Evolutionary conservation across 805 yeast species (phyloP), one percentile per base, ranked within the genome.

Genomic region (Wickerhamiella australiensis): DNA sequence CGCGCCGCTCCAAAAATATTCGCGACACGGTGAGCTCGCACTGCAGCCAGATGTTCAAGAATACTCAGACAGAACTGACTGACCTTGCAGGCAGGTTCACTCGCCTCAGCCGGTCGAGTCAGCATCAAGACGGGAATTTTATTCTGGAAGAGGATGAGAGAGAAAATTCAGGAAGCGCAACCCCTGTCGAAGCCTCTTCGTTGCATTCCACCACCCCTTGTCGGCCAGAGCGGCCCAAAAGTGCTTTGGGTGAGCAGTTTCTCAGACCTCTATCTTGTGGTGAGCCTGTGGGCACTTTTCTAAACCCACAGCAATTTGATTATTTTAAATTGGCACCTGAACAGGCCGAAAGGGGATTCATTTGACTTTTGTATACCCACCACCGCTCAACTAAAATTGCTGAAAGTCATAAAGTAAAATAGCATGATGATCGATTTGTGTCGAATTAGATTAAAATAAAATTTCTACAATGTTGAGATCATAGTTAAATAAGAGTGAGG

Each of bases 401-500:
- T n/a, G n/a, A n/a, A n/a, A n/a, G n/a, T n/a, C n/a, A n/a, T n/a
- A n/a, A n/a, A n/a, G n/a, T n/a, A n/a, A n/a, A n/a, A n/a, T n/a
- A n/a, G n/a, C n/a, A n/a, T n/a, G n/a, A n/a, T n/a, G n/a, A n/a
- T n/a, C n/a, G n/a, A n/a, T n/a, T n/a, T n/a, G n/a, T n/a, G n/a
- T n/a, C n/a, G n/a, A n/a, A n/a, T n/a, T n/a, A n/a, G n/a, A n/a
- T n/a, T n/a, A n/a, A 26, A 26, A 11, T 26, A 26, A 5, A 17
- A n/a, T n/a, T n/a, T 33, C 21, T 21, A 38, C n/a, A 38, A 36
- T n/a, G 42, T 38, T 38, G 42, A 38, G 42, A 17, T 21, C 12
- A 38, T 38, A 38, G 42, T n/a, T 38, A 38, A 38, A 38, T 38
- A 38, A 33, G n/a, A 17, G 18, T 15, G n/a, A 22, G 41, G n/a